Base-by-base conservation (phyloP, 106 monocot genomes). In the Apostasia shenzhenica region DNA sequence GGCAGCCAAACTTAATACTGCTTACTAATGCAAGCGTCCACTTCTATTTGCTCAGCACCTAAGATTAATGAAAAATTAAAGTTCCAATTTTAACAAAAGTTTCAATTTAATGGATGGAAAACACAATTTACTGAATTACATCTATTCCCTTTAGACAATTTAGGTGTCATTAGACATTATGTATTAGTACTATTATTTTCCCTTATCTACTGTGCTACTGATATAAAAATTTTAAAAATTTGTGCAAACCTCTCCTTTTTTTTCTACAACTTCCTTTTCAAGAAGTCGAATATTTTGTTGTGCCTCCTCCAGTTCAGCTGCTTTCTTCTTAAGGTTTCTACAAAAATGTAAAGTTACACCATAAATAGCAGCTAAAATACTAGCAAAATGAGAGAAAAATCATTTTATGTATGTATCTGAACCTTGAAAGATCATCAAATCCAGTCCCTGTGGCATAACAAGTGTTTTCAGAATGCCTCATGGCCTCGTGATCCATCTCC, bases 161-260 rank as follows among this genome's bases (percentile, higher is more conserved):
- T 41, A 67, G 67, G 53, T 2, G 9, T 41, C 50, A 53, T 14
- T 67, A 1, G 52, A 52, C 52, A 52, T 52, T 6, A 6, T 4
- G 52, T 52, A 10, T 52, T 6, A 6, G 52, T 6, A 6, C 52
- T 6, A 52, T 10, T 6, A 6, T 52, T 52, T 4, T 52, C 7
- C 52, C 52, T 52, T 6, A 52, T 52, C 52, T 6, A 10, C 52
- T 52, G 7, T 10, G 10, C 52, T 52, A 6, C 52, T 52, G 52
- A 52, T 10, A 52, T 52, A 10, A 52, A 52, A 52, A 0, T 52
- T 6, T 10, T 52, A 52, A 52, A 52, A 4, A 4, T 52, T 52
- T 52, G 10, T 43, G 51, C 73, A 54, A 51, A 97, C 97, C 87
- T 97, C 97, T 74, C 72, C 50, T 57, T 92, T 81, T 66, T 87